Evolutionary conservation across 164 flowering plant genomes (phyloP), one percentile per base, ranked within the genome.

Genomic region (Annona cherimola): DNA sequence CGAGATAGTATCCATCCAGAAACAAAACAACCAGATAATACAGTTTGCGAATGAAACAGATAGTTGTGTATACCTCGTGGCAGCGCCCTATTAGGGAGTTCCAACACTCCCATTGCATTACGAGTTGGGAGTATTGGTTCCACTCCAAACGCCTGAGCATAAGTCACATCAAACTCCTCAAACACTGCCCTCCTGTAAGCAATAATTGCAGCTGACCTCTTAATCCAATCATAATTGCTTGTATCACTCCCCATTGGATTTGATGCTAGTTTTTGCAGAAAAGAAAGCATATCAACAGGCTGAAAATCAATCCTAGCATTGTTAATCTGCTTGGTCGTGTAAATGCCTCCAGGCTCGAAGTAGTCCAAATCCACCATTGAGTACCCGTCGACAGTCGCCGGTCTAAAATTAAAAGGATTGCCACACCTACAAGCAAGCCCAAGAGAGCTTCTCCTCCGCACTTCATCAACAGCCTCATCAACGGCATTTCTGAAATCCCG

Each of bases 141-240:
- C 67, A 76, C 73, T 11, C 97, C 94, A 82, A 96, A 93, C 19
- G 98, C 99, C 80, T 96, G 89, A 3, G 94, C 89, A 87, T 92
- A 96, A 1, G 99, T 90, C 74, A 87, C 97, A 79, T 96, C 99
- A 73, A 80, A 88, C 84, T 96, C 97, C 77, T 93, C 97, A 73
- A 81, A 96, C 40, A 83, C 79, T 16, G 93, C 92, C 80, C 79
- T 90, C 16, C 99, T 90, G 60, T 83, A 87, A 69, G 91, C 87
- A 76, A 81, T 74, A 62, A 82, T 75, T 0, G 75, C 78, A 43
- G 99, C 90, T 78, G 79, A 85, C 63, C 83, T 81, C 82, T 85
- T 82, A 11, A 87, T 69, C 76, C 82, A 82, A 46, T 83, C 82
- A 40, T 92, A 61, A 76, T 68, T 78, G 65, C 39, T 69, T 2